Base-by-base conservation (phyloP, 2,329 filamentous ascomycete species). In the Allantophomopsis cytisporea region DNA sequence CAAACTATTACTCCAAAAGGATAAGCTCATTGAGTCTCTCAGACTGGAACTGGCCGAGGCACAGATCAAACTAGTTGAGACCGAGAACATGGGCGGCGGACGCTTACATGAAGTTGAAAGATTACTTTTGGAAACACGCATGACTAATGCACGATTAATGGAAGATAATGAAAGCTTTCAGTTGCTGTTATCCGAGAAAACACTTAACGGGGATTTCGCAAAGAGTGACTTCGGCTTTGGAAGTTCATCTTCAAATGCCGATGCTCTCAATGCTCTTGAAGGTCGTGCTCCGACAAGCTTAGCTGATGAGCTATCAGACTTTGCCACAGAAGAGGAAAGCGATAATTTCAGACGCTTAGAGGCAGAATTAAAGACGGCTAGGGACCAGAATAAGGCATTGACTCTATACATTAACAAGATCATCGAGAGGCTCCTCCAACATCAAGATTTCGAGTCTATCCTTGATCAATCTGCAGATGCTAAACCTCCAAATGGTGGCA, bases 131-230 rank as follows among this genome's bases (percentile, higher is more conserved):
- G 89, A 96, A 55, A 81, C 86, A 31, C 85, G 88, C 52, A 91
- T 96, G 82, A 83, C 87, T 49, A 98, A 96, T 56, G 91, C 91
- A 41, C 77, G 88, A 35, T 68, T 98, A 46, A 91, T 95, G 83
- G 91, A 98, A 62, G 91, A 98, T 60, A 96, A 96, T 54, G 91
- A 98, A 62, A 94, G 87, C 62, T 98, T 94, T 61, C 89, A 96
- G 61, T 73, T 96, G 31, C 76, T 98, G 14, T 76, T 98, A 17
- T 86, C 87, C 54, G 88, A 96, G 60, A 89, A 87, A 68, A 96
- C 91, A 1, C 72, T 98, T 42, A 94, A 93, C 55, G 91, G 91
- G 21, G 89, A 96, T 55, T 89, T 95, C 56, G 73, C 74, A 53
- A 86, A 82, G 55, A 82, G 73, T 50, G 83, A 89, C 53, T 86